phyloP scores from a whole-genome alignment of 2,329 filamentous ascomycete genomes.

The Fusarium sulawesiense region DNA sequence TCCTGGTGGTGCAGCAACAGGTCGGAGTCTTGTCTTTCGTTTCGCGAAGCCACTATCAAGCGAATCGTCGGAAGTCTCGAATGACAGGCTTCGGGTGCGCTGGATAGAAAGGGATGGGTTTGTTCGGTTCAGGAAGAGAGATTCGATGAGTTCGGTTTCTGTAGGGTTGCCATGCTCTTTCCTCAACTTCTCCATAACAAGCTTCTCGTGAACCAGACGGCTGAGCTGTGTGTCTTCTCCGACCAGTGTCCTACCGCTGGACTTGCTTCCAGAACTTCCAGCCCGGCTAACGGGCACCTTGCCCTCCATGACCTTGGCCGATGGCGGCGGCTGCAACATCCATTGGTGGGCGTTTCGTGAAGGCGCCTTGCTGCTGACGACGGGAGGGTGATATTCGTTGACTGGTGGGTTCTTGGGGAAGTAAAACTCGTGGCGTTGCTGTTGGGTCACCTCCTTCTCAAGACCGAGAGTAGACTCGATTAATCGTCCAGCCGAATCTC shows the following conservation, averaged over 20 bases:
- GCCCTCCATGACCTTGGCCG: slow-evolving; percentile 89
- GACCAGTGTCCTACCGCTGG: slow-evolving; percentile 58
- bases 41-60: slow-evolving; percentile 47
- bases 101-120: slow-evolving; percentile 49
- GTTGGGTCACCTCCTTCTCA: slow-evolving; percentile 64
- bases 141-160: slow-evolving; percentile 59
- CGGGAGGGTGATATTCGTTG: slow-evolving; percentile 87
- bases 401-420: slow-evolving; percentile 75
- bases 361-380: slow-evolving; percentile 79
- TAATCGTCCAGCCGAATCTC: slow-evolving; percentile 65
- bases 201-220: slow-evolving; percentile 58
- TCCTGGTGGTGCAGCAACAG: slow-evolving; percentile 47
- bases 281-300: slow-evolving; percentile 77
- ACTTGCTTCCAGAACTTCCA: slow-evolving; percentile 65
- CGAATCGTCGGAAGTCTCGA: slow-evolving; percentile 53
- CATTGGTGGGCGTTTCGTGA: slow-evolving; percentile 79
- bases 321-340: slow-evolving; percentile 95
- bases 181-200: slow-evolving; percentile 59
- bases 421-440: slow-evolving; percentile 70
- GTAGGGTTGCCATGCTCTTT: slow-evolving; percentile 54
- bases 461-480: slow-evolving; percentile 64
- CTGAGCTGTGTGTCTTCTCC: slow-evolving; percentile 57
- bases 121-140: slow-evolving; percentile 52
- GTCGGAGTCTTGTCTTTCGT: slow-evolving; percentile 45
- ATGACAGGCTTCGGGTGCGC: slow-evolving; percentile 54